Evolutionary conservation across 345 rosid species (phyloP).

Genomic region (Viola odorata): DNA sequence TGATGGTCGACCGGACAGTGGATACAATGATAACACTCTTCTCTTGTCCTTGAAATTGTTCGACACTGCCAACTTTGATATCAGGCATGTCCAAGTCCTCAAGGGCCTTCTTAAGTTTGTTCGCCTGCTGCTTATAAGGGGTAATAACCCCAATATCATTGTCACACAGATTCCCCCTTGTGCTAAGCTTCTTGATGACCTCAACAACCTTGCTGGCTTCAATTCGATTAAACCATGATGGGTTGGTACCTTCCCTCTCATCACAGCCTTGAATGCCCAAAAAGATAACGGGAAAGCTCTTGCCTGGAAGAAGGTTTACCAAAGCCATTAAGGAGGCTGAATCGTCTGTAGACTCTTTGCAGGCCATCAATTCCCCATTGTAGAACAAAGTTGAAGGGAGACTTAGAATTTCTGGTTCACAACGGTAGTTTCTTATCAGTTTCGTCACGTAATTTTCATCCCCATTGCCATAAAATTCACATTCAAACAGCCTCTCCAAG

Average conservation of each 20-base stretch:
- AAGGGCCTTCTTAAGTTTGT: constrained; percentile 60
- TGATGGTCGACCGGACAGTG: constrained; percentile 73
- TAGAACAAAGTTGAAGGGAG: constrained; percentile 85
- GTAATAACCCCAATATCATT: constrained; percentile 79
- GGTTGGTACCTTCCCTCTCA: constrained; percentile 93
- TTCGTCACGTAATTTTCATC: constrained; percentile 70
- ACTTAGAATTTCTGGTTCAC: constrained; percentile 73
- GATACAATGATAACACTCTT: constrained; percentile 70
- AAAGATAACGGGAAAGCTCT: constrained; percentile 69
- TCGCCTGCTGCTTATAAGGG: constrained; percentile 89
- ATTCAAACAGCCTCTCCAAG: constrained; percentile 71
- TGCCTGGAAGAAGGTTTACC: constrained; percentile 43
- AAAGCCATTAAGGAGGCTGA: constrained; percentile 16
- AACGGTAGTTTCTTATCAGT: constrained; percentile 68
- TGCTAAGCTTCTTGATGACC: constrained; percentile 43
- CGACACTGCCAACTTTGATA: constrained; percentile 89
- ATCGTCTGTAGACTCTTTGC: constrained; percentile 50
- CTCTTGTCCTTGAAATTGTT: constrained; percentile 97
- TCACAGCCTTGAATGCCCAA: constrained; percentile 94
- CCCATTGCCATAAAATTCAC: constrained; percentile 40
- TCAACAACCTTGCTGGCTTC: constrained; percentile 87
- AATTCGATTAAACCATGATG: constrained; percentile 89
- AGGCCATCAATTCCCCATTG: constrained; percentile 65
- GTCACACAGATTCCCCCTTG: constrained; percentile 40
- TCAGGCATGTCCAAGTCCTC: constrained; percentile 54